Evolutionary conservation across 1,139 yeast genomes (phyloP).

Genomic region (Taiozyma onychis): DNA sequence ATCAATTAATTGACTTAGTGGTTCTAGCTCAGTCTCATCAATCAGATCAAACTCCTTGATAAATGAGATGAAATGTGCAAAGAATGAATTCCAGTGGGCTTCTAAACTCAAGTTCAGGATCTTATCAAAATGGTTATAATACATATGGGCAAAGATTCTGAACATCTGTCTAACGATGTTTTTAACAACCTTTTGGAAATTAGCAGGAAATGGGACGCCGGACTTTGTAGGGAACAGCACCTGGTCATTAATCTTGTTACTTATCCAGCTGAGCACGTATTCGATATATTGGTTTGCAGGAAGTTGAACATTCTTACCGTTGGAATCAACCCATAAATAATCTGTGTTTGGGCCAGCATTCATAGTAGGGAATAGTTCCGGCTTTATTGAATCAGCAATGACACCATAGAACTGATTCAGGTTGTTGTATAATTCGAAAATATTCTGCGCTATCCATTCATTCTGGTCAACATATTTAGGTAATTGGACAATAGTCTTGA

Average conservation of each 20-base stretch:
- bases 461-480: slow-evolving; percentile 93
- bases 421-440: slow-evolving; percentile 84
- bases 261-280: slow-evolving; percentile 86
- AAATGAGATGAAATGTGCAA: slow-evolving; percentile 91
- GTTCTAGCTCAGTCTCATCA: slow-evolving; percentile 74
- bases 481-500: slow-evolving; percentile 88
- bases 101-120: slow-evolving; percentile 85
- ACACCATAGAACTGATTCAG: slow-evolving; percentile 85
- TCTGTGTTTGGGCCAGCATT: slow-evolving; percentile 92
- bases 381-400: slow-evolving; percentile 81
- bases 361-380: slow-evolving; percentile 89
- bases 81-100: slow-evolving; percentile 97
- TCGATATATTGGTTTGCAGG: slow-evolving; percentile 95
- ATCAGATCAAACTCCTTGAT: slow-evolving; percentile 77
- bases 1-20: slow-evolving; percentile 71
- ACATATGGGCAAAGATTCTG: slow-evolving; percentile 93
- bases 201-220: slow-evolving; percentile 91
- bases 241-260: slow-evolving; percentile 82
- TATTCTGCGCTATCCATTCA: slow-evolving; percentile 94
- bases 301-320: slow-evolving; percentile 69
- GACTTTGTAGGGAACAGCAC: slow-evolving; percentile 86
- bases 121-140: slow-evolving; percentile 90
- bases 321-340: slow-evolving; percentile 84
- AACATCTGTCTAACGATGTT: slow-evolving; percentile 90
- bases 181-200: slow-evolving; percentile 74